Base-by-base conservation (phyloP, 768 basidiomycete species). In the Lyophyllum decastes region DNA sequence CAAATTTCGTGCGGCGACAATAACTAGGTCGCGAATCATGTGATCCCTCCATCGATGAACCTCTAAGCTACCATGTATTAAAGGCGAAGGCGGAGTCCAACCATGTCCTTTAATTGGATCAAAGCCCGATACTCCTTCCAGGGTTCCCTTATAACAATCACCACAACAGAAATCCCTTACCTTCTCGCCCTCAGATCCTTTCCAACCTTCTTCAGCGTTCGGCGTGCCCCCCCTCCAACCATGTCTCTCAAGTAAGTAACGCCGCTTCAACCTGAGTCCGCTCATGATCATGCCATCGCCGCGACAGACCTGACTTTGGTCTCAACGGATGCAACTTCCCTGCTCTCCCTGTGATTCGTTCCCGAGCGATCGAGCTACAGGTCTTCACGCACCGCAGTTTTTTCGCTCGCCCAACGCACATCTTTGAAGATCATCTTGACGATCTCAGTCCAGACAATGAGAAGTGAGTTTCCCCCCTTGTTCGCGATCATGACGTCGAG, bases 401-500 rank as follows among this genome's bases (percentile, higher is more conserved):
- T 64, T 82, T 76, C 64, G 90, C 82, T 0, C 78, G 91, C 2
- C 89, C 90, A 0, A 86, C 83, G 7, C 84, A 89, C 62, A 74
- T 90, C 24, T 93, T 93, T 61, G 91, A 93, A 67, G 91, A 93
- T 69, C 78, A 75, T 35, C 82, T 78, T 0, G 77, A 83, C 60
- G 90, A 93, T 70, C 86, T 81, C 2, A 88, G 87, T 50, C 90
- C 89, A 6, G 91, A 93, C 67, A 92, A 93, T 60, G 91, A 93
- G 74, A 88, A 83, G 91, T 90, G 54, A 63, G 78, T 69, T 5
- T 26, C 47, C 49, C 4, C n/a, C n/a, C 40, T 19, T 27, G 40
- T 49, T 45, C 3, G 19, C 34, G 8, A 2, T 2, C 11, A 35
- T 12, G 14, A 7, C 35, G 8, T 17, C 25, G 16, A 22, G 34